Conservation (phyloP, 2,329 filamentous ascomycete genomes). For the Dryadomyces quercivorus region DNA sequence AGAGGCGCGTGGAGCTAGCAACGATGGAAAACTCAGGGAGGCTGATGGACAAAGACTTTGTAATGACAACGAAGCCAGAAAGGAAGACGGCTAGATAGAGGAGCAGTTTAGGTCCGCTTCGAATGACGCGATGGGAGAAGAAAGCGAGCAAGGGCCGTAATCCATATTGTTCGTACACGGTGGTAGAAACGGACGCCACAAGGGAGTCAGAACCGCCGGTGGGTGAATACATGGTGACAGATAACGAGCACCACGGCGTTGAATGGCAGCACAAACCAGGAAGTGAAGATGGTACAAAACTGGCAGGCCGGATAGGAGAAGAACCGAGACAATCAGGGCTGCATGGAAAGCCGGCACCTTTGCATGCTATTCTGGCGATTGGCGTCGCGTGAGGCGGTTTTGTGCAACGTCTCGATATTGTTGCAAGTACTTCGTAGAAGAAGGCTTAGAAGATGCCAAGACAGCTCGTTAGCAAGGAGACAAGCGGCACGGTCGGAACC, state of each 20-base stretch:
- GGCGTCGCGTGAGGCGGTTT: too few species aligned
- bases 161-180: constrained; percentile 2
- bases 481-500: too few species aligned
- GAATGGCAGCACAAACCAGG: background rate
- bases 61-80: constrained; percentile 12
- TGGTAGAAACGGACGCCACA: background rate
- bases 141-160: constrained; percentile 13
- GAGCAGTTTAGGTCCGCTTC: constrained; percentile 17
- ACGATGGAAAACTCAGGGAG: constrained; percentile 12
- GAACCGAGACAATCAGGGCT: background rate
- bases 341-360: too few species aligned
- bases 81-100: constrained; percentile 15
- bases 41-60: constrained; percentile 12
- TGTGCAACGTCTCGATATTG: too few species aligned
- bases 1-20: constrained; percentile 8
- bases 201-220: constrained; percentile 1
- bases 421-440: too few species aligned
- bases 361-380: too few species aligned
- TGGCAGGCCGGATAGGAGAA: background rate
- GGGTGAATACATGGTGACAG: background rate
- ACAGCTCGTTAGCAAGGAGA: too few species aligned
- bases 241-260: background rate
- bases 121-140: constrained; percentile 17
- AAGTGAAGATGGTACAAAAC: background rate
- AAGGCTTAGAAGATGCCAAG: too few species aligned